Evolutionary conservation across 2,329 filamentous ascomycete genomes (phyloP).

Genomic region (Penicillium sp.): DNA sequence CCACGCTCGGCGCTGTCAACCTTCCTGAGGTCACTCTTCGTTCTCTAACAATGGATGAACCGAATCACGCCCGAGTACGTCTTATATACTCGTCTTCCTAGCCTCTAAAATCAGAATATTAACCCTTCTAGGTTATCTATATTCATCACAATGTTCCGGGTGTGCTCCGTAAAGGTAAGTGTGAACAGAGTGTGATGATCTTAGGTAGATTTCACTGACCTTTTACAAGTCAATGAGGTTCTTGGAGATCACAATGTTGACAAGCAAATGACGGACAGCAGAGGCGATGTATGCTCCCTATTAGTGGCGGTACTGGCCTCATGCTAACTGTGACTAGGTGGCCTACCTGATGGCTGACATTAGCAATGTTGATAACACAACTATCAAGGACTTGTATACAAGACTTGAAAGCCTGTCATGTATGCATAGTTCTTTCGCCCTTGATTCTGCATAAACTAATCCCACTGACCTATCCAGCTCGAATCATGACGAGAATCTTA

Average conservation of each 20-base stretch:
- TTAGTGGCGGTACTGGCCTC: neutral
- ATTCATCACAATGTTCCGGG: slow-evolving; percentile 97
- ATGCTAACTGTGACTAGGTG: slow-evolving; percentile 55
- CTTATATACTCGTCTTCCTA: neutral
- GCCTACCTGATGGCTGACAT: slow-evolving; percentile 99
- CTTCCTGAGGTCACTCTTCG: slow-evolving; percentile 93
- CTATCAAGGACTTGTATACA: slow-evolving; percentile 86
- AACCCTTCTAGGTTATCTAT: slow-evolving; percentile 74
- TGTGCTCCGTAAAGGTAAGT: slow-evolving; percentile 78
- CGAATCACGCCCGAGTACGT: slow-evolving; percentile 79
- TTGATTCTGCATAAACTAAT: slow-evolving; percentile 16
- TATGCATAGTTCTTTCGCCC: slow-evolving; percentile 52
- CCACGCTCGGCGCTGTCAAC: slow-evolving; percentile 91
- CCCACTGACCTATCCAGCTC: slow-evolving; percentile 35
- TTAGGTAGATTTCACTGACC: slow-evolving; percentile 21
- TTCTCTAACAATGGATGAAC: slow-evolving; percentile 86
- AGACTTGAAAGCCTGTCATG: slow-evolving; percentile 80
- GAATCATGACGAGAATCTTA: slow-evolving; percentile 52
- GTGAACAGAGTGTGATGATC: neutral
- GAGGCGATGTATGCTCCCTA: slow-evolving; percentile 71
- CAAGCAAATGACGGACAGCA: slow-evolving; percentile 97
- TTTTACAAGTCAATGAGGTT: slow-evolving; percentile 79
- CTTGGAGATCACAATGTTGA: slow-evolving; percentile 96
- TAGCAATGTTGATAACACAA: slow-evolving; percentile 77
- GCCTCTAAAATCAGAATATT: neutral